These are phyloP conservation scores for Debaryomyces psychrophilus DNA, from an alignment of 1,139 yeast species.

Conservation along the genomic window DNA sequence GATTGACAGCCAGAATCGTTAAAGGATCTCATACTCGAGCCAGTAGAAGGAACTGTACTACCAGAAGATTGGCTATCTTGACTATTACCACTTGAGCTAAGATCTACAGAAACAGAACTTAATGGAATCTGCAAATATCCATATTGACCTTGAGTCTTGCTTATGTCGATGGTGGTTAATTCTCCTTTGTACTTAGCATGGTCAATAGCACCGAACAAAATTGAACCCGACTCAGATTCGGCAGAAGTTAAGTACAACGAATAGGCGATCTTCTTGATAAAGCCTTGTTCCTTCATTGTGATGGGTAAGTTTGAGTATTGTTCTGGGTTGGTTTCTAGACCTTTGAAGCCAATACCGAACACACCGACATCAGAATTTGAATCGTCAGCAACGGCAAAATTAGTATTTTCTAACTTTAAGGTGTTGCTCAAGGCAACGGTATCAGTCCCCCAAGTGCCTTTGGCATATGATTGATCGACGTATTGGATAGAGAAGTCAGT, in stretches of 20 bases:
- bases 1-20: slow-evolving; percentile 11
- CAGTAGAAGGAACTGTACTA: slow-evolving; percentile 13
- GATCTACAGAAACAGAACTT: slow-evolving; percentile 15
- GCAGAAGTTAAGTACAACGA: slow-evolving; percentile 54
- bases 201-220: slow-evolving; percentile 64
- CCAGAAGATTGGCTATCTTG: slow-evolving; percentile 9
- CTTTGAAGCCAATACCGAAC: slow-evolving; percentile 57
- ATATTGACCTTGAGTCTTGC: slow-evolving; percentile 20
- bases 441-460: slow-evolving; percentile 62
- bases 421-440: slow-evolving; percentile 21
- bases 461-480: slow-evolving; percentile 36
- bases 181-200: slow-evolving; percentile 53
- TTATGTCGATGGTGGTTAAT: slow-evolving; percentile 29
- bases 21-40: slow-evolving; percentile 13
- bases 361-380: slow-evolving; percentile 60
- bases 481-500: slow-evolving; percentile 39
- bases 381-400: slow-evolving; percentile 58
- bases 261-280: slow-evolving; percentile 51
- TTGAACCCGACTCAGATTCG: slow-evolving; percentile 45
- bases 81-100: slow-evolving; percentile 9
- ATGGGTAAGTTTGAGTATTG: slow-evolving; percentile 60
- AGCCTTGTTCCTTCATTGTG: slow-evolving; percentile 53
- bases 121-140: slow-evolving; percentile 28
- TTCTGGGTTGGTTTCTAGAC: slow-evolving; percentile 21
- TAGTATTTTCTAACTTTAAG: slow-evolving; percentile 39